Evolutionary conservation across 2,329 filamentous ascomycete genomes (phyloP), one percentile per base, ranked within the genome.

Genomic region (Penicillium brasilianum): DNA sequence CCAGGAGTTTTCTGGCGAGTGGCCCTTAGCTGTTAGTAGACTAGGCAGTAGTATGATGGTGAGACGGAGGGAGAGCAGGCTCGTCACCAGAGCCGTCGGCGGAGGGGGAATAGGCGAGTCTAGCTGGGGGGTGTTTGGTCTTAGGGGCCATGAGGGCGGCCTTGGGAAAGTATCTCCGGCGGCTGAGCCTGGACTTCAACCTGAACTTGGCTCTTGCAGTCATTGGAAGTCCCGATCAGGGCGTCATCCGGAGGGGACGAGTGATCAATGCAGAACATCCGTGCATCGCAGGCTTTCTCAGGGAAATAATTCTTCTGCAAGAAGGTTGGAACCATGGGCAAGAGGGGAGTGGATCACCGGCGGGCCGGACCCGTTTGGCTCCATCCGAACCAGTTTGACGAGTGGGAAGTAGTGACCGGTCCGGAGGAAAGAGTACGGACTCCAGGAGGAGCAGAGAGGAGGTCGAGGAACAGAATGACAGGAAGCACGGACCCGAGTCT

Each of bases 341-440:
- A 22, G 18, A 43, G 14, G 4, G 53, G 25, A 52, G 66, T 68
- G 65, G 66, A 67, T 63, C 65, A 53, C 18, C 44, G 32, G 48
- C 66, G 66, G 66, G 61, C 66, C 66, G 66, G 59, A 60, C 65
- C 66, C 65, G 66, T 65, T 55, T 59, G 58, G 60, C 13, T 49
- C 28, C 48, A 58, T 43, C 39, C 9, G 34, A 30, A 36, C 55
- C 46, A 41, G 51, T 39, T n/a, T 9, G 37, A n/a, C 6, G 36
- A 37, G 11, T 37, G 10, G 14, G 11, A 2, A 9, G 14, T 10
- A n/a, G 28, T 50, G 46, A 34, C 28, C 16, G 20, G 16, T 10
- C 18, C 1, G n/a, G 6, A 50, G 18, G 14, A 20, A 11, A 16
- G 11, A 7, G 11, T 7, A 18, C n/a, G n/a, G n/a, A n/a, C n/a